Evolutionary conservation across 2,329 filamentous ascomycete genomes (phyloP).

Genomic region (Penicillium hordei): DNA sequence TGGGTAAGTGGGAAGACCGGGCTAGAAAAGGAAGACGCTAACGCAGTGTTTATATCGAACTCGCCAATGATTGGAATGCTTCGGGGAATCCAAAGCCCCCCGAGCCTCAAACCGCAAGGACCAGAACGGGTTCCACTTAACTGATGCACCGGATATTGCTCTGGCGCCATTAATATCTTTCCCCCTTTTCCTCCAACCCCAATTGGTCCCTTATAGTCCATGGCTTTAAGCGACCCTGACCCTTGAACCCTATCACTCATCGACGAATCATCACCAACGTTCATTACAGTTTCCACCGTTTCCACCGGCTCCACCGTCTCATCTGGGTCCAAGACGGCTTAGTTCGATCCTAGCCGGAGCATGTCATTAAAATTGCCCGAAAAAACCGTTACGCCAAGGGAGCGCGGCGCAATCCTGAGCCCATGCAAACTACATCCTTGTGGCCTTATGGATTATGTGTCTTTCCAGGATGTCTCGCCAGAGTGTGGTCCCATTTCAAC

Average conservation of each 20-base stretch:
- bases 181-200: background rate
- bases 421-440: conserved; percentile 29
- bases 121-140: conserved; percentile 23
- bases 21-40: background rate
- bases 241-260: conserved; percentile 23
- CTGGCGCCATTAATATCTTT: conserved; percentile 11
- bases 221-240: conserved; percentile 21
- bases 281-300: background rate
- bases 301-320: conserved; percentile 12
- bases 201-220: conserved; percentile 10
- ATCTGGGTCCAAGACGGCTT: conserved; percentile 20
- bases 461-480: background rate
- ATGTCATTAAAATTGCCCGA: conserved; percentile 22
- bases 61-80: conserved; percentile 3
- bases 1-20: background rate
- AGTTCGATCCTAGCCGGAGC: conserved; percentile 24
- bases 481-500: conserved; percentile 1
- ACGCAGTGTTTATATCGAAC: conserved; percentile 9
- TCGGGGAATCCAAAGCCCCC: background rate
- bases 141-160: conserved; percentile 30
- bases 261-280: conserved; percentile 16
- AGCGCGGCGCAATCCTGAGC: conserved; percentile 23
- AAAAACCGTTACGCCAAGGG: conserved; percentile 38
- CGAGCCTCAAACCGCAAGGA: background rate
- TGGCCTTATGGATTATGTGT: conserved; percentile 8